A percentile compares a stretch with the other conserved stretches of the same genome.
Conservation (phyloP, 257 asterid genomes). For the Jaltomata sinuosa region DNA sequence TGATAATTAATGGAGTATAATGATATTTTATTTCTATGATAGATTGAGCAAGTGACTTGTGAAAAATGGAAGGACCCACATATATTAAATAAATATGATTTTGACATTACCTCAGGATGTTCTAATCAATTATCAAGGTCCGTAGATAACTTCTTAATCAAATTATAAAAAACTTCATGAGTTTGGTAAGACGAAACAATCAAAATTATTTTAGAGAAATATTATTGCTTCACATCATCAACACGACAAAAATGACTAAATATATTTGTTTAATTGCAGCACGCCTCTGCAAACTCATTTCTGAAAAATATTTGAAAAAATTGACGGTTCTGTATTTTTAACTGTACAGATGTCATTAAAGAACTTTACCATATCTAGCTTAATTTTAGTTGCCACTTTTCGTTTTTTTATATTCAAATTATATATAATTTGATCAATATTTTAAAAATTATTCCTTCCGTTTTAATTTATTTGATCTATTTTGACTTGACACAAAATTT, state of each 20-base stretch:
- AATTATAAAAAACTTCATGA: not conserved
- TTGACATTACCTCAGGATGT: not conserved
- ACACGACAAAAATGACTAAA: constrained; percentile 2
- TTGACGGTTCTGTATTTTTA: not conserved
- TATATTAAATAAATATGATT: not conserved
- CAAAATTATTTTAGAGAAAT: not conserved
- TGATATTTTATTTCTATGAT: not conserved
- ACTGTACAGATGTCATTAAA: not conserved
- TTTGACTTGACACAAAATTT: no score
- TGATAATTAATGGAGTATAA: not conserved
- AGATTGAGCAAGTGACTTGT: not conserved
- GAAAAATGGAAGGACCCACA: constrained; percentile 3
- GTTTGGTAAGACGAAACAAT: constrained; percentile 17
- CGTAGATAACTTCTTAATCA: not conserved
- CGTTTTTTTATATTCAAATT: no score
- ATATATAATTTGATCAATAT: not conserved
- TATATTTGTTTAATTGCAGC: not conserved
- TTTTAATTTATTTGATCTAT: no score
- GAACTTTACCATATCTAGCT: no score
- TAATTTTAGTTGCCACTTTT: no score
- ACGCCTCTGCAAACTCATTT: not conserved
- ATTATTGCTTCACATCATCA: not conserved
- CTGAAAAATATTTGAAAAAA: not conserved
- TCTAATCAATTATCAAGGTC: constrained; percentile 16
- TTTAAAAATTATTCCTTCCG: no score